Conservation (phyloP, 148 eudicot genomes). For the Euryodendron excelsum region DNA sequence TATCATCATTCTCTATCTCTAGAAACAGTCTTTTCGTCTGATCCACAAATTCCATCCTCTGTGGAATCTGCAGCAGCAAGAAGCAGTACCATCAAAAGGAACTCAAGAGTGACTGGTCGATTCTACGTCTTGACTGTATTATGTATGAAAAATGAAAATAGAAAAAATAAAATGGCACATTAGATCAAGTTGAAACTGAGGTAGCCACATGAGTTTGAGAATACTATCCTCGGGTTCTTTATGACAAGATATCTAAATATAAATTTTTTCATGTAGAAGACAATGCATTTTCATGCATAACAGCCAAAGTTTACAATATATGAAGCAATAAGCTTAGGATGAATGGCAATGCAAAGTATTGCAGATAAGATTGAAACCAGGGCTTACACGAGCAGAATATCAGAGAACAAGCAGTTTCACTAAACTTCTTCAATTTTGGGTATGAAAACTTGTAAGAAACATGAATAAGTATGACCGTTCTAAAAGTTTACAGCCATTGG, state of each 20-base stretch:
- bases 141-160: too few relatives aligned
- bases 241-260: too few relatives aligned
- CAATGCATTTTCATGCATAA: neutral
- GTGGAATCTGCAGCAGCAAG: conserved; percentile 46
- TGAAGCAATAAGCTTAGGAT: neutral
- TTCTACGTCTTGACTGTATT: neutral
- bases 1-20: conserved; percentile 21
- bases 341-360: neutral
- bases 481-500: too few relatives aligned
- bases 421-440: neutral
- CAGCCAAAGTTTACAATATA: neutral
- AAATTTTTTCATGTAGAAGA: neutral
- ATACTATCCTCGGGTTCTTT: neutral
- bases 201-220: neutral
- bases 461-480: too few relatives aligned
- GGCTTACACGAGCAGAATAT: neutral
- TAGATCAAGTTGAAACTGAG: neutral
- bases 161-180: neutral
- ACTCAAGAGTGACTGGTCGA: too few relatives aligned
- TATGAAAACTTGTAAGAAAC: neutral
- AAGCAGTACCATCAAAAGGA: conserved; percentile 10
- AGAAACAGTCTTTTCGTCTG: conserved; percentile 42
- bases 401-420: neutral
- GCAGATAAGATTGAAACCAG: neutral
- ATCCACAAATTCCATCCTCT: conserved; percentile 47